Base-by-base conservation (phyloP, 495 filamentous ascomycete genomes). In the Cryomyces minteri region DNA sequence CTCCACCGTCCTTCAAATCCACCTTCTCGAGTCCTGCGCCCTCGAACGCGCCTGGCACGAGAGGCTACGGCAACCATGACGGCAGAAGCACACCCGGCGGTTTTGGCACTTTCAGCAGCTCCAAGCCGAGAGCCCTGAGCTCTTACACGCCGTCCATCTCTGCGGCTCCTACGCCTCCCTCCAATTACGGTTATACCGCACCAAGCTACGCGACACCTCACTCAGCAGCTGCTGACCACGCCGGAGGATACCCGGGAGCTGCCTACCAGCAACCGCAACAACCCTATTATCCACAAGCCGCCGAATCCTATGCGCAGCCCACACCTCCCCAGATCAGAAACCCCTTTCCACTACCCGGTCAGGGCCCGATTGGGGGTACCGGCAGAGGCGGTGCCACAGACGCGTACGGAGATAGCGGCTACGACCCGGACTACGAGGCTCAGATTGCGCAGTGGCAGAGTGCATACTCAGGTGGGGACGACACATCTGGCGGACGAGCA, bases 361-460 rank as follows among this genome's bases (percentile, higher is more conserved):
- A 67, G 43, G 62, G 62, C 33, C 58, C 63, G 54, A 32, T 34
- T 40, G 32, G 40, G 32, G 62, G 55, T 42, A 45, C 54, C 48
- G 65, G 64, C 47, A 69, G 68, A 12, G 60, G 64, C 29, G 69
- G 70, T 8, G 40, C n/a, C 8, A 41, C 8, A 12, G 40, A 29
- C 2, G 9, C 9, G 31, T 52, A 67, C n/a, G 63, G 63, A 18
- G 47, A 48, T 42, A 43, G 43, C 8, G 48, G 25, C 40, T 60
- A 78, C 37, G 88, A 96, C 55, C 79, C 86, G 5, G 87, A 95
- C 54, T 80, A 84, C 58, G 84, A 90, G 45, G 86, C 86, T 8
- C 82, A 93, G 59, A 88, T 95, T 46, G 88, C 88, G 40, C 86
- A 94, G 62, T 96, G 92, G 85, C 87, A 94, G 62, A 87, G 80